Base-by-base conservation (phyloP, 306 rosid species). In the Styphnolobium japonicum region DNA sequence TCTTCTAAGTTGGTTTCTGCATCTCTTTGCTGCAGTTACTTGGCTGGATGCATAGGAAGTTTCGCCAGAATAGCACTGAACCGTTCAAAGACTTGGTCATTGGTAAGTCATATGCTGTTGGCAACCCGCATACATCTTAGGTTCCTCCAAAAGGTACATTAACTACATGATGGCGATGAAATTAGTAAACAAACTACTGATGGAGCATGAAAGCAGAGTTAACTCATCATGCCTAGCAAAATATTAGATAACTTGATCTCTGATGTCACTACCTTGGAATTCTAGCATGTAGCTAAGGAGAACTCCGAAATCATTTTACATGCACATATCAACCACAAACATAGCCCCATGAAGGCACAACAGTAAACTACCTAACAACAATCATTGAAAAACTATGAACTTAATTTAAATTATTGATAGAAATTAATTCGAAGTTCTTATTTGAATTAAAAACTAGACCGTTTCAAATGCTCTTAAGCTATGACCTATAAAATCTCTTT, bases 21-120 rank as follows among this genome's bases (percentile, higher is more conserved):
- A 9, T 84, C 33, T 75, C 51, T 67, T 73, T 71, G 56, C 60
- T 75, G 79, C 94, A 92, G 97, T 79, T 94, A 84, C 89, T 92
- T 16, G 97, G 92, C 22, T 92, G 97, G 96, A 94, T 94, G 96
- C 98, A 94, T 79, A 86, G 90, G 45, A 92, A 90, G 76, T 85
- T 94, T 83, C 90, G 92, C 37, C 98, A 93, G 75, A 93, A 93
- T 73, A 84, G 82, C 76, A 43, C 70, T 27, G 96, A 92, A 79
- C 91, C 93, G 8, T 85, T 87, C 65, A 88, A 90, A 79, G 91
- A 81, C 69, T 73, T 82, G 42, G 82, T 82, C 78, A 84, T 82
- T 18, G 96, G 98, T 93, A 88, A 89, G 91, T 78, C 68, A 22
- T 19, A 48, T 21, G 19, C 25, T 75, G 42, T 37, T 36, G n/a